Evolutionary conservation across 2,329 filamentous ascomycete species (phyloP).

Genomic region (Fusarium proliferatum): DNA sequence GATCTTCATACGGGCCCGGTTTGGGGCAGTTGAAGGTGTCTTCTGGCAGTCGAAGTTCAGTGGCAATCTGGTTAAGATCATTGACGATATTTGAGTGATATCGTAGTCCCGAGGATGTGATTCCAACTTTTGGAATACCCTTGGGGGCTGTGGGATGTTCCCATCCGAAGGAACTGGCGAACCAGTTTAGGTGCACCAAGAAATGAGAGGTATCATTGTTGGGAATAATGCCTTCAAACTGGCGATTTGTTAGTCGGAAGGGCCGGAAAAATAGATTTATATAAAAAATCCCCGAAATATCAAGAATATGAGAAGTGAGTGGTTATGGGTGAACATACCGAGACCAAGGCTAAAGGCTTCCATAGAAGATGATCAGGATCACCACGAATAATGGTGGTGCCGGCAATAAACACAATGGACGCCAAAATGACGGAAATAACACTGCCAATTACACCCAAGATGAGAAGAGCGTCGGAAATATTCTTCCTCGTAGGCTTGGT

Average conservation of each 20-base stretch:
- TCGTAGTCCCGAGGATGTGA: slow-evolving; percentile 29
- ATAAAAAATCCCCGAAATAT: background rate
- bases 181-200: slow-evolving; percentile 44
- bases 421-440: slow-evolving; percentile 34
- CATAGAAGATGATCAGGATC: slow-evolving; percentile 32
- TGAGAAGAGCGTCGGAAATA: slow-evolving; percentile 29
- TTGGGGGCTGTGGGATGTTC: slow-evolving; percentile 42
- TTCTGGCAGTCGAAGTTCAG: slow-evolving; percentile 35
- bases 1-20: slow-evolving; percentile 24
- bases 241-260: background rate
- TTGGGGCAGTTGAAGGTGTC: slow-evolving; percentile 38
- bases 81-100: slow-evolving; percentile 33
- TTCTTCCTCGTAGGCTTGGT: slow-evolving; percentile 31
- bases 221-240: slow-evolving; percentile 44
- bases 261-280: background rate
- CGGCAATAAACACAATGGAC: slow-evolving; percentile 36
- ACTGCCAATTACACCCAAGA: slow-evolving; percentile 37
- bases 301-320: background rate
- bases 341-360: slow-evolving; percentile 40
- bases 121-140: slow-evolving; percentile 37
- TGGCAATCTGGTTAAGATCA: slow-evolving; percentile 39
- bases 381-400: slow-evolving; percentile 37
- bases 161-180: slow-evolving; percentile 42
- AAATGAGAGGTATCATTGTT: slow-evolving; percentile 44
- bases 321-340: slow-evolving; percentile 32